Percentiles rank a stretch among this genome's conserved stretches.
Conservation (phyloP, 1,284 basidiomycete genomes). For the Vanrija humicola region DNA sequence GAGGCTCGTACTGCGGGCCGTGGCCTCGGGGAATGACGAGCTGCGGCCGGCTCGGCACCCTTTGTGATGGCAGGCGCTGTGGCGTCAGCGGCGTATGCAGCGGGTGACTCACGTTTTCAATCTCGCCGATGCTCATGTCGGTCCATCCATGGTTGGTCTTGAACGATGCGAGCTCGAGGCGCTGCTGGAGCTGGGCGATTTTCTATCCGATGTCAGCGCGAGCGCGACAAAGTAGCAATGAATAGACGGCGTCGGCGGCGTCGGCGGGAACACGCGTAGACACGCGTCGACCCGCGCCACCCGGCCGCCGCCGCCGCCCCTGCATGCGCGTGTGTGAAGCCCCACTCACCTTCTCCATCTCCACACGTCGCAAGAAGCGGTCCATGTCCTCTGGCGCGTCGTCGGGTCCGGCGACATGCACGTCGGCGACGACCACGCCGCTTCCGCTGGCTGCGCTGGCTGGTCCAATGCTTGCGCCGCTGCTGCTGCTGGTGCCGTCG, state of each 20-base stretch:
- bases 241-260: too few relatives aligned
- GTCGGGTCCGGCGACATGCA: constrained; percentile 9
- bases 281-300: neutral
- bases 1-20: constrained; percentile 34
- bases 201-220: constrained; percentile 26
- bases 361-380: constrained; percentile 37
- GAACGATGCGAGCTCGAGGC: constrained; percentile 44
- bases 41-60: constrained; percentile 10
- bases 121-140: constrained; percentile 43
- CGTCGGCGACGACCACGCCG: constrained; percentile 1
- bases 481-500: neutral
- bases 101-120: constrained; percentile 33
- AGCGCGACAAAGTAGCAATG: neutral
- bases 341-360: constrained; percentile 44
- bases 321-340: neutral
- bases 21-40: constrained; percentile 13
- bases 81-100: neutral
- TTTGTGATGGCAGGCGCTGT: constrained; percentile 16
- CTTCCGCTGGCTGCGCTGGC: constrained; percentile 1
- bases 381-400: constrained; percentile 33
- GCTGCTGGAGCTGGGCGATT: constrained; percentile 42
- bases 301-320: neutral
- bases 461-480: constrained; percentile 4
- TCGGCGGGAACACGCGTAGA: neutral
- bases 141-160: constrained; percentile 45